Evolutionary conservation across 1,284 basidiomycete genomes (phyloP), one percentile per base, ranked within the genome.

Genomic region (Cystobasidium pallidum): DNA sequence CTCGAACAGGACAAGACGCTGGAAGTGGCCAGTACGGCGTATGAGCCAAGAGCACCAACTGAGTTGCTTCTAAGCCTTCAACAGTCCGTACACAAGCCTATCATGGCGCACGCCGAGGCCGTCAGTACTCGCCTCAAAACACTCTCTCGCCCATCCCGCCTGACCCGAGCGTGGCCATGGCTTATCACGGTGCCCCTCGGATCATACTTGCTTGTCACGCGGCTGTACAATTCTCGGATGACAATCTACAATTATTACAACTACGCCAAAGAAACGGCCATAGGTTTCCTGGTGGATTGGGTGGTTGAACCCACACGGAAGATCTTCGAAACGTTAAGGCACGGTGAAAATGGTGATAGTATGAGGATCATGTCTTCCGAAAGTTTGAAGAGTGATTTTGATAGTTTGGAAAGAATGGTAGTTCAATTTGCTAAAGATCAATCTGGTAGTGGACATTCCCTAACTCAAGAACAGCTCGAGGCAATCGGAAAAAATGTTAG

Each of bases 361-460:
- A 84, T 91, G 55, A 79, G 81, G 10, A 86, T 95, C 55, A 86
- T 94, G 55, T 87, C 86, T 67, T 85, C 85, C 73, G 89, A 92
- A 78, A 91, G 88, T 54, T 86, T 95, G 15, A 84, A 85, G 26
- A 89, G 91, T 6, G 92, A 95, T 79, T 54, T 66, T 15, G 66
- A 95, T 89, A 93, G 91, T 26, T 84, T 99, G 15, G 91, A 97
- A 81, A 85, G 95, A 45, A 99, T 99, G 95, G 88, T 93, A 2
- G 81, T 93, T 1, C 86, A 90, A 34, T 86, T 98, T 3, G 92
- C 91, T 0, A 84, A 85, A 72, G 95, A 98, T 76, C 88, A 91
- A 78, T 32, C 54, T 57, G 6, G 11, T 28, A 11, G 19, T 17
- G 34, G 57, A 45, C 82, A 92, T 63, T 82, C 85, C 7, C 88